Conservation (phyloP, 2,329 filamentous ascomycete genomes). For the Claviceps pusilla region DNA sequence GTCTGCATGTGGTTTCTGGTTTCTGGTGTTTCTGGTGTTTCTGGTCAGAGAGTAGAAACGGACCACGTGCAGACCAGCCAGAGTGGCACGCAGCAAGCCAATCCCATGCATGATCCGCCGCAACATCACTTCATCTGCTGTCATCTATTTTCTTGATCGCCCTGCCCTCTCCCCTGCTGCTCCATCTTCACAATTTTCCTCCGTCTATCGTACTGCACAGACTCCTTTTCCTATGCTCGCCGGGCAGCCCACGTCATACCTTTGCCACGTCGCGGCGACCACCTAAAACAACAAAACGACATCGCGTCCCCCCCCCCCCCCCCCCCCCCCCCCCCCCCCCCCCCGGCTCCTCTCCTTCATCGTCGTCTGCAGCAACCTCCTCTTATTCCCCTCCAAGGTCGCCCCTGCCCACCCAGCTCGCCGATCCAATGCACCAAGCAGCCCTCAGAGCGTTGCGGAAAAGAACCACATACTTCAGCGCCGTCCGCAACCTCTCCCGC, state of each 20-base stretch:
- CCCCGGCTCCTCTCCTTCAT: background rate
- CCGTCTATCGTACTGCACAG: background rate
- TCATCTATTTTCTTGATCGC: too few species aligned
- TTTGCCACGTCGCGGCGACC: background rate
- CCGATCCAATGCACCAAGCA: conserved; percentile 55
- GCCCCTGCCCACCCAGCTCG: background rate
- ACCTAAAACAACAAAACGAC: background rate
- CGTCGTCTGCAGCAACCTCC: background rate
- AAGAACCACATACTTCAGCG: conserved; percentile 49
- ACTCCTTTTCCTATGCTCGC: background rate
- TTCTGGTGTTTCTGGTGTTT: too few species aligned
- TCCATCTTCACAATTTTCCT: background rate
- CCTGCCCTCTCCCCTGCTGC: too few species aligned
- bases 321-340: background rate
- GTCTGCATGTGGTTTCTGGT: background rate
- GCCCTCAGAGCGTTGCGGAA: conserved; percentile 53
- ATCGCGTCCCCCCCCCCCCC: background rate
- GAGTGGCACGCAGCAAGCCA: too few species aligned
- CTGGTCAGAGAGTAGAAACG: too few species aligned
- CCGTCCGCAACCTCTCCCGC: conserved; percentile 42
- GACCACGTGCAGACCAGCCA: too few species aligned
- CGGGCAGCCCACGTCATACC: background rate
- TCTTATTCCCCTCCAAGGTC: background rate
- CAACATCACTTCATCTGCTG: too few species aligned
- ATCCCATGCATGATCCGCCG: too few species aligned